Percentiles rank a stretch among this genome's conserved stretches.
Evolutionary conservation across 2,329 filamentous ascomycete species (phyloP).

Genomic region (Cladosporium sp.): DNA sequence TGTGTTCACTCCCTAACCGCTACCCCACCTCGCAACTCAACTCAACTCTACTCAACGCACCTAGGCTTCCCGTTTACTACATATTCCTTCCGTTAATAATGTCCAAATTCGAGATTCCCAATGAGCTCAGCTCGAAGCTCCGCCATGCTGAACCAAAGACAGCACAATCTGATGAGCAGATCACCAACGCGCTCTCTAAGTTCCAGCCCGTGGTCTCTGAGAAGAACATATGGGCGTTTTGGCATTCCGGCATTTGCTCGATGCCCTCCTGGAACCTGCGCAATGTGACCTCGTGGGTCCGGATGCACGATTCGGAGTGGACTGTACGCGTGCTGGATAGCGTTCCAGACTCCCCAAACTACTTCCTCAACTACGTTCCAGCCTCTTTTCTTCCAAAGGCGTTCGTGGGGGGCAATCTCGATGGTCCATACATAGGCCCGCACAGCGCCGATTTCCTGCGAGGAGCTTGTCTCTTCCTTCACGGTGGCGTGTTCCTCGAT

Average conservation of each 20-base stretch:
- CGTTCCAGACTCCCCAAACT: constrained; percentile 41
- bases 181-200: neutral
- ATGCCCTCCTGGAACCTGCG: constrained; percentile 44
- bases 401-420: constrained; percentile 49
- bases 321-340: constrained; percentile 46
- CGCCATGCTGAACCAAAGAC: neutral
- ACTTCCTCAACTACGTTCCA: constrained; percentile 43
- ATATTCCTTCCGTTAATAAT: neutral
- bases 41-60: too few species aligned
- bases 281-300: constrained; percentile 47
- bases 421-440: constrained; percentile 46
- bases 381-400: constrained; percentile 39
- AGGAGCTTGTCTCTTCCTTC: constrained; percentile 43
- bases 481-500: constrained; percentile 48
- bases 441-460: constrained; percentile 54
- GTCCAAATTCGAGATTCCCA: neutral
- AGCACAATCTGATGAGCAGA: neutral
- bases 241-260: constrained; percentile 40
- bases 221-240: constrained; percentile 48
- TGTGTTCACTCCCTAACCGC: neutral
- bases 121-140: neutral
- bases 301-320: constrained; percentile 44
- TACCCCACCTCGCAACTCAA: neutral
- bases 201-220: constrained; percentile 39
- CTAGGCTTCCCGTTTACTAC: neutral